Conservation (phyloP, 1,139 yeast species). For the Trichomonascaceae sp. region DNA sequence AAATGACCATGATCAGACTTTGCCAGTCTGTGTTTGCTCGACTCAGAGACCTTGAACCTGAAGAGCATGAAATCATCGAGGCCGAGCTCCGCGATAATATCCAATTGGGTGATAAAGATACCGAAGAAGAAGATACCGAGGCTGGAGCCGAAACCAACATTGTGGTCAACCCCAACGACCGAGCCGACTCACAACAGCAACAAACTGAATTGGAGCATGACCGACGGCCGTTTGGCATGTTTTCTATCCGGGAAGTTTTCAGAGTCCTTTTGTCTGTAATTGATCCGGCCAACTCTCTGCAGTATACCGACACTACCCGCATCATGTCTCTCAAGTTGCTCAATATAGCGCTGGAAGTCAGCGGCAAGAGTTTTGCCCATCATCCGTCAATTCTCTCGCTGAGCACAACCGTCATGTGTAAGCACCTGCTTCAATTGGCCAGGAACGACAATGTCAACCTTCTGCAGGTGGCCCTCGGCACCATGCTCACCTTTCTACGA, state of each 20-base stretch:
- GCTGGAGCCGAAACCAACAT: slow-evolving; percentile 8
- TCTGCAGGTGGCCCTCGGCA: slow-evolving; percentile 60
- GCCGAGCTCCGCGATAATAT: slow-evolving; percentile 8
- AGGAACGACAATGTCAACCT: slow-evolving; percentile 57
- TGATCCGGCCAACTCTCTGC: slow-evolving; percentile 70
- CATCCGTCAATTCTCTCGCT: slow-evolving; percentile 58
- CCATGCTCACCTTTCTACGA: slow-evolving; percentile 46
- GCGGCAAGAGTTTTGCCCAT: slow-evolving; percentile 53
- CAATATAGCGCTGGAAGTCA: slow-evolving; percentile 68
- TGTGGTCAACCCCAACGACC: neutral
- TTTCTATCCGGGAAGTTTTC: slow-evolving; percentile 54
- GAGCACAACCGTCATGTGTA: slow-evolving; percentile 68
- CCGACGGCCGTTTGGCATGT: slow-evolving; percentile 43
- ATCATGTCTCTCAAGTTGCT: slow-evolving; percentile 70
- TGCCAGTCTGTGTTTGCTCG: slow-evolving; percentile 52
- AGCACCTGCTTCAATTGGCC: slow-evolving; percentile 67
- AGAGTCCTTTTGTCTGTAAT: slow-evolving; percentile 72
- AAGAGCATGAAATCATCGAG: slow-evolving; percentile 14
- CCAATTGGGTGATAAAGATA: slow-evolving; percentile 1
- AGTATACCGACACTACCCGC: slow-evolving; percentile 78
- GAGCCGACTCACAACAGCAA: slow-evolving; percentile 8
- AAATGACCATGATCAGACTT: slow-evolving; percentile 63
- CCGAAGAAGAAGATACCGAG: slow-evolving; percentile 2
- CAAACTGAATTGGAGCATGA: slow-evolving; percentile 6
- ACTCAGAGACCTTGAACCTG: slow-evolving; percentile 46